Conservation (phyloP, 768 basidiomycete species). For the Pholiota conissans region DNA sequence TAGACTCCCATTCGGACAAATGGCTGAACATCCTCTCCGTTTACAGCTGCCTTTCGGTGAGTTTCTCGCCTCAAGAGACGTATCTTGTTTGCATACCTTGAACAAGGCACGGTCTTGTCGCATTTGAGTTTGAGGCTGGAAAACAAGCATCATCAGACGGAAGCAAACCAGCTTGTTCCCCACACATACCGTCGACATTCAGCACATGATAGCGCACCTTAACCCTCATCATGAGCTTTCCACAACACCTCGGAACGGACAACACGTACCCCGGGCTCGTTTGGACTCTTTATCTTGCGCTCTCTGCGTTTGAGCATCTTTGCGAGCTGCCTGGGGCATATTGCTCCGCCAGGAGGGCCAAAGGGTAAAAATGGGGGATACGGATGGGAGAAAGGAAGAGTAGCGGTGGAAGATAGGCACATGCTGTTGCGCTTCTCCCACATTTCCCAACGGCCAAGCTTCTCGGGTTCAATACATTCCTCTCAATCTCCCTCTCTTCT, state of each 20-base stretch:
- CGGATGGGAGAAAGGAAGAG: conserved; percentile 6
- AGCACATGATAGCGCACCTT: conserved; percentile 59
- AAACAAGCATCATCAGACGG: background rate
- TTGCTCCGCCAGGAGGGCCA: conserved; percentile 8
- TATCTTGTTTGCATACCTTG: conserved; percentile 34
- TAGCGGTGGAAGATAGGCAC: conserved; percentile 13
- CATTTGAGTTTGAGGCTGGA: conserved; percentile 68
- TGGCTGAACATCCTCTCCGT: conserved; percentile 72
- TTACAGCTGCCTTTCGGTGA: conserved; percentile 45
- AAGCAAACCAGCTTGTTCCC: background rate
- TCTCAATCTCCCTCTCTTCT: conserved; percentile 4
- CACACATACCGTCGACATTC: conserved; percentile 58
- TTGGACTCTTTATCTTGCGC: conserved; percentile 68
- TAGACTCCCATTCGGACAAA: conserved; percentile 78
- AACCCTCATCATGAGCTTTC: conserved; percentile 1
- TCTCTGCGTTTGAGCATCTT: conserved; percentile 44
- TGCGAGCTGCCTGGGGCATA: conserved; percentile 54
- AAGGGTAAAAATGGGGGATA: conserved; percentile 8
- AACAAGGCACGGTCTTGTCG: conserved; percentile 67
- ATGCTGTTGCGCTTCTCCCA: conserved; percentile 2
- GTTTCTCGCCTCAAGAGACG: background rate
- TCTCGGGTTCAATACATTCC: conserved; percentile 1
- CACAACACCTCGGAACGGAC: background rate
- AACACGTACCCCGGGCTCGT: conserved; percentile 50
- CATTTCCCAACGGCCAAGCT: background rate